These are phyloP conservation scores for Penicillium robsamsonii DNA, from an alignment of 495 filamentous ascomycete genomes.

Conservation along the genomic window DNA sequence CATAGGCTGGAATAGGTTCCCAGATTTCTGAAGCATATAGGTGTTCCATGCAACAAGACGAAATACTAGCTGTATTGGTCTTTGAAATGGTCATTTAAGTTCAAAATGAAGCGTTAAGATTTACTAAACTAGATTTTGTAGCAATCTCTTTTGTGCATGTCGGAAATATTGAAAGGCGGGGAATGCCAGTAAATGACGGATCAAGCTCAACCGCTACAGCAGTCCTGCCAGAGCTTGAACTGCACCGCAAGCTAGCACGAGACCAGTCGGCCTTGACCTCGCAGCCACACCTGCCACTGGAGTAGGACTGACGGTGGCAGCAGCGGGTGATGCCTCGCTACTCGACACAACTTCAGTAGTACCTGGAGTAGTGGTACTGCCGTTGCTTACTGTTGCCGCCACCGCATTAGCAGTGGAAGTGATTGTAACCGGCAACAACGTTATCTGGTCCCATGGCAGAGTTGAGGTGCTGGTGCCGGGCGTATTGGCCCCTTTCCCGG, in stretches of 20 bases:
- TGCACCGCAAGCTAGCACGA: neutral
- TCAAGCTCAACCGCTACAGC: neutral
- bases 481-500: neutral
- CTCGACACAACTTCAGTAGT: neutral
- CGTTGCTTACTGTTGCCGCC: conserved; percentile 11
- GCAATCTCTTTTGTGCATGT: neutral
- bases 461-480: conserved; percentile 25
- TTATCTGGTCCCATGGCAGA: conserved; percentile 14
- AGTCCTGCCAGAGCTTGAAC: neutral
- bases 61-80: too few species aligned
- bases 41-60: neutral
- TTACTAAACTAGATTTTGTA: neutral
- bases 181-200: neutral
- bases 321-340: neutral
- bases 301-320: neutral
- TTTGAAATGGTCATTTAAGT: neutral
- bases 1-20: neutral
- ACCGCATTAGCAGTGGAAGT: conserved; percentile 26
- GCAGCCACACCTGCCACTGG: neutral
- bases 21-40: neutral
- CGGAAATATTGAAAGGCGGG: neutral
- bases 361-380: conserved; percentile 1
- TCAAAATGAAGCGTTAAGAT: neutral
- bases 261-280: neutral
- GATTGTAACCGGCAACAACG: conserved; percentile 33